These are phyloP conservation scores for Blumeria hordei DNA, from an alignment of 2,329 filamentous ascomycete species.

Conservation along the genomic window DNA sequence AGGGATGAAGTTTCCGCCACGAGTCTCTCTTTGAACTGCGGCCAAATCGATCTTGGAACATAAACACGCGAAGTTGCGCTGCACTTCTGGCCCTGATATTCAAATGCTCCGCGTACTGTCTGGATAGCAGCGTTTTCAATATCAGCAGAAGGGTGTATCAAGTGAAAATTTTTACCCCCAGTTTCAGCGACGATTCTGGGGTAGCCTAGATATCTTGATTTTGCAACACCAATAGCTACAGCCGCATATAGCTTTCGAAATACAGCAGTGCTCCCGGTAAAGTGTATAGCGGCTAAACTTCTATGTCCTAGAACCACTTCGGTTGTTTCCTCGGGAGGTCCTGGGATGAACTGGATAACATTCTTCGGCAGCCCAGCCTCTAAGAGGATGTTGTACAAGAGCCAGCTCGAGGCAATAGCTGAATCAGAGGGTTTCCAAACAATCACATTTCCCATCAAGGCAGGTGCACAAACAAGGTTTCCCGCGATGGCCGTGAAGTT, in stretches of 20 bases:
- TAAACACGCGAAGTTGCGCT: conserved; percentile 64
- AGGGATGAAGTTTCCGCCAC: conserved; percentile 44
- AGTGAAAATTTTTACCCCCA: conserved; percentile 82
- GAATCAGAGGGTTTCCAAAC: conserved; percentile 90
- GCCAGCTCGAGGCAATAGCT: conserved; percentile 73
- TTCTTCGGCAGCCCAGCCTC: conserved; percentile 76
- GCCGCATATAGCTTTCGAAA: conserved; percentile 75
- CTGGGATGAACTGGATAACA: conserved; percentile 85
- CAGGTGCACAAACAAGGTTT: conserved; percentile 63
- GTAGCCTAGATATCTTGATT: conserved; percentile 64
- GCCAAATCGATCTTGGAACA: conserved; percentile 51
- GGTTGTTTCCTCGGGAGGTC: conserved; percentile 66
- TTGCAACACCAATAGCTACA: conserved; percentile 59
- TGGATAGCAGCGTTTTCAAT: conserved; percentile 57
- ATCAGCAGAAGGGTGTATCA: conserved; percentile 56
- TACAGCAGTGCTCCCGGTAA: conserved; percentile 77
- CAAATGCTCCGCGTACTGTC: conserved; percentile 68
- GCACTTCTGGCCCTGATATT: conserved; percentile 84
- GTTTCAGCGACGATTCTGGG: conserved; percentile 79
- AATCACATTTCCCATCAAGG: conserved; percentile 80
- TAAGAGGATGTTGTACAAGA: conserved; percentile 71
- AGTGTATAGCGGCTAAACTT: conserved; percentile 78
- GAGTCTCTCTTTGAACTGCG: conserved; percentile 42
- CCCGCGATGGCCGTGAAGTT: conserved; percentile 93
- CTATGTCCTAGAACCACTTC: conserved; percentile 50